A percentile compares a stretch with the other conserved stretches of the same genome.
Evolutionary conservation across 2,329 filamentous ascomycete genomes (phyloP).

Genomic region (Neurospora crassa): DNA sequence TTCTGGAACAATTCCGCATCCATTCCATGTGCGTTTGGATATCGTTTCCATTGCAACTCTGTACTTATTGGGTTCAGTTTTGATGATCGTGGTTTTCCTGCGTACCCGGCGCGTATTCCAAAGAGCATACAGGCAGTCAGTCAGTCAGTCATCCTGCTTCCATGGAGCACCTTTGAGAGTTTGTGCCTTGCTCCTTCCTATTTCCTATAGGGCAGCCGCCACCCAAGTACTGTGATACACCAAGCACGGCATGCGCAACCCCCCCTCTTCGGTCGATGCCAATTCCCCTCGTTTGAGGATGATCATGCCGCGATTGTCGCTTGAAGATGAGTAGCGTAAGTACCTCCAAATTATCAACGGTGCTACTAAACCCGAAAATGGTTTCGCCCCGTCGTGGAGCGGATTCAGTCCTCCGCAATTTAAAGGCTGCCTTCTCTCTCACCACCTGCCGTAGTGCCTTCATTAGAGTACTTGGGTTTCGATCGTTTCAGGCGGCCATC

Average conservation of each 20-base stretch:
- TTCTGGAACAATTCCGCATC: constrained; percentile 9
- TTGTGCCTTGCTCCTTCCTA: neutral
- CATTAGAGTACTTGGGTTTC: neutral
- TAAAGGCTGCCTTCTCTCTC: neutral
- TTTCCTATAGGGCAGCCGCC: neutral
- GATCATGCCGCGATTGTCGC: neutral
- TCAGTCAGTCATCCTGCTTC: neutral
- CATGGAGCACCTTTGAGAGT: neutral
- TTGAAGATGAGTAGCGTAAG: neutral
- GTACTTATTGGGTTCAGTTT: too few species aligned
- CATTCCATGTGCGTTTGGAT: constrained; percentile 9
- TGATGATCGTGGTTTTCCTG: neutral
- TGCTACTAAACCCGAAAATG: neutral
- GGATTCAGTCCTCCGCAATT: neutral
- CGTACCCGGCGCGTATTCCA: neutral
- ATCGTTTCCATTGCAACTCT: too few species aligned
- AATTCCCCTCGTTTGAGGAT: neutral
- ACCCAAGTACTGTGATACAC: neutral
- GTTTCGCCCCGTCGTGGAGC: neutral
- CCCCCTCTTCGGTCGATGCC: neutral
- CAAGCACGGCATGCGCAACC: neutral
- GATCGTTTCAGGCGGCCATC: neutral
- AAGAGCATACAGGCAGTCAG: neutral
- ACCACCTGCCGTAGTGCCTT: neutral
- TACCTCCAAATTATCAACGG: neutral